Percentiles rank a stretch among this genome's conserved stretches.
Conservation (phyloP, 2,329 filamentous ascomycete species). For the Paraphoma chrysanthemicola region DNA sequence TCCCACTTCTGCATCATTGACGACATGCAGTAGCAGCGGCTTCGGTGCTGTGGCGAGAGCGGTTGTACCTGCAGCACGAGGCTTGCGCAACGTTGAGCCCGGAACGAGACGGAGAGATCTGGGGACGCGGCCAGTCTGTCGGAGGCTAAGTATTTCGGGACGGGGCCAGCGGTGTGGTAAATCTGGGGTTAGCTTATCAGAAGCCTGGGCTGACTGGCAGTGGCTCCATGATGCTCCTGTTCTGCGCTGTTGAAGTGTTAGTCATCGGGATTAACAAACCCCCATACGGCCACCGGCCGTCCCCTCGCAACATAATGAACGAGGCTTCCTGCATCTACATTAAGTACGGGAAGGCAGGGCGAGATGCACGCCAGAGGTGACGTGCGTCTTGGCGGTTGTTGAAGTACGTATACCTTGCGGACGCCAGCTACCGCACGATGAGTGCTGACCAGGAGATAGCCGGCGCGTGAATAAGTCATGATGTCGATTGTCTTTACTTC, state of each 20-base stretch:
- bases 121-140: constrained; percentile 25
- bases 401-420: neutral
- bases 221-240: constrained; percentile 8
- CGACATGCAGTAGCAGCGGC: constrained; percentile 22
- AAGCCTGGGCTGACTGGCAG: constrained; percentile 19
- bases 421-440: no score
- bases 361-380: no score
- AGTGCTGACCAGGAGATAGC: no score
- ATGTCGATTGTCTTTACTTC: no score
- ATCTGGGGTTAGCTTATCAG: constrained; percentile 38
- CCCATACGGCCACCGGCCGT: neutral
- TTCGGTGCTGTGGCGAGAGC: constrained; percentile 27
- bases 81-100: constrained; percentile 23
- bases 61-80: constrained; percentile 43
- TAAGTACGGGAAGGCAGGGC: neutral
- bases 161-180: constrained; percentile 33
- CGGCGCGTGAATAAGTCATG: no score
- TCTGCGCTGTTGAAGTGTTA: constrained; percentile 18
- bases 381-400: neutral
- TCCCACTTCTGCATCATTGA: neutral
- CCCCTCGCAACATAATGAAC: neutral
- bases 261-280: constrained; percentile 26
- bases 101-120: constrained; percentile 23
- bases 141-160: constrained; percentile 32
- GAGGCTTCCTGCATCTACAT: neutral